These are phyloP conservation scores for Xylaria scruposa DNA, from an alignment of 495 filamentous ascomycete species.

Conservation along the genomic window DNA sequence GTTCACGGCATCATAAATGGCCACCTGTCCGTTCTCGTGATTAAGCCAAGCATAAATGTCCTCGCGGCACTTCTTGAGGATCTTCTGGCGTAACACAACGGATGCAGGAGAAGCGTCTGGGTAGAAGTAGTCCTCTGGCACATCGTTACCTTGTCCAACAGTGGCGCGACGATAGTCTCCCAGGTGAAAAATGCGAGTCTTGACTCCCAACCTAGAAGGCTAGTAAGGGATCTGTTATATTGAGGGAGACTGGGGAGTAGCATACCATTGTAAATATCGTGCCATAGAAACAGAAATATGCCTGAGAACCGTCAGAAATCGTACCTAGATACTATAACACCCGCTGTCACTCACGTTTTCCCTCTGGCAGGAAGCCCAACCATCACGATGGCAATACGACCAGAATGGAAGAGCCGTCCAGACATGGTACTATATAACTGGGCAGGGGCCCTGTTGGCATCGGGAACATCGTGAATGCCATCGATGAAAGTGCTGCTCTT, in stretches of 20 bases:
- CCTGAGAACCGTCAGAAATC: conserved; percentile 52
- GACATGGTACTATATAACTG: conserved; percentile 99
- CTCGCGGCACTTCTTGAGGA: conserved; percentile 95
- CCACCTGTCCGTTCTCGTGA: conserved; percentile 96
- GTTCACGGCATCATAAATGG: conserved; percentile 99
- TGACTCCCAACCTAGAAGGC: conserved; percentile 83
- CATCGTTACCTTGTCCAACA: conserved; percentile 81
- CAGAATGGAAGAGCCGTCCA: conserved; percentile 94
- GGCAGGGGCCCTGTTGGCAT: conserved; percentile 87
- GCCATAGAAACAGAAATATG: conserved; percentile 96
- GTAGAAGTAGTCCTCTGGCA: conserved; percentile 98
- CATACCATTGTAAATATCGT: conserved; percentile 90
- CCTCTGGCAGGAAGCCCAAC: conserved; percentile 95
- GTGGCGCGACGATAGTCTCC: conserved; percentile 95
- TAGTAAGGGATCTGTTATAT: not conserved
- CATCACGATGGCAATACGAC: conserved; percentile 94
- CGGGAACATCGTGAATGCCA: conserved; percentile 93
- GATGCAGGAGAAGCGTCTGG: conserved; percentile 90
- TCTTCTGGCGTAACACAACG: conserved; percentile 90
- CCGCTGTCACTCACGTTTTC: conserved; percentile 76
- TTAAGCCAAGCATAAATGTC: conserved; percentile 97
- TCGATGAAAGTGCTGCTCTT: conserved; percentile 95
- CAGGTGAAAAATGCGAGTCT: conserved; percentile 95
- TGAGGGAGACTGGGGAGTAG: not conserved
- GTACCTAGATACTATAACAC: not conserved